phyloP scores from a whole-genome alignment of 208 protist genomes.

The Naegleria lovaniensis region DNA sequence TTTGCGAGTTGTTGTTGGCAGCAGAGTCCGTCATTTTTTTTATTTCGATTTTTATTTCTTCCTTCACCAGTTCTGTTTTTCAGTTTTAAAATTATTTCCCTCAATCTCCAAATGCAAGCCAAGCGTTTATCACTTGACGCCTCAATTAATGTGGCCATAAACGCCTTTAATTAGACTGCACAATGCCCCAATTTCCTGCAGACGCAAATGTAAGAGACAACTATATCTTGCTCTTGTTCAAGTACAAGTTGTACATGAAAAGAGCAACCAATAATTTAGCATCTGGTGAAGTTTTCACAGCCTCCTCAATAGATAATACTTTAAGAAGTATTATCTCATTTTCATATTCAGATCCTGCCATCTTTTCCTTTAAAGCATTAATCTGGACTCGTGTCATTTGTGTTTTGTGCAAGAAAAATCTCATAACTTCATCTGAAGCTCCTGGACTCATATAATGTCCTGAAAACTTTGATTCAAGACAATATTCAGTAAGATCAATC shows the following conservation, averaged over 20 bases:
- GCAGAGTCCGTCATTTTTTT: too few species aligned
- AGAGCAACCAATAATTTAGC: neutral
- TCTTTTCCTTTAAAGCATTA: neutral
- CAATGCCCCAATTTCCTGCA: too few species aligned
- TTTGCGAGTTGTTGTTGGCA: too few species aligned
- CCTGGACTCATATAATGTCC: neutral
- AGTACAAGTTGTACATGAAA: neutral
- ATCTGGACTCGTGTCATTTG: neutral
- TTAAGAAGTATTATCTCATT: neutral
- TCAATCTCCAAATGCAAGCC: too few species aligned
- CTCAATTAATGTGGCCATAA: too few species aligned
- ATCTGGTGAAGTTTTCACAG: neutral
- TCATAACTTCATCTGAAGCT: neutral
- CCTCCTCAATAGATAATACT: neutral
- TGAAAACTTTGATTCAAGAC: neutral
- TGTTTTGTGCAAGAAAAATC: neutral
- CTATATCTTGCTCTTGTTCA: too few species aligned
- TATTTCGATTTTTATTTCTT: too few species aligned
- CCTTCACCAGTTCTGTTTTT: too few species aligned
- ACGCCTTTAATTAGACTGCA: too few species aligned
- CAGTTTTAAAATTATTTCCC: too few species aligned
- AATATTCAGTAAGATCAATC: neutral
- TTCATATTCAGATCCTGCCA: neutral
- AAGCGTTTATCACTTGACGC: too few species aligned
- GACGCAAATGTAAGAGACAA: too few species aligned